Conservation (phyloP, 2,329 filamentous ascomycete species). For the Phaeosphaeria sp. region DNA sequence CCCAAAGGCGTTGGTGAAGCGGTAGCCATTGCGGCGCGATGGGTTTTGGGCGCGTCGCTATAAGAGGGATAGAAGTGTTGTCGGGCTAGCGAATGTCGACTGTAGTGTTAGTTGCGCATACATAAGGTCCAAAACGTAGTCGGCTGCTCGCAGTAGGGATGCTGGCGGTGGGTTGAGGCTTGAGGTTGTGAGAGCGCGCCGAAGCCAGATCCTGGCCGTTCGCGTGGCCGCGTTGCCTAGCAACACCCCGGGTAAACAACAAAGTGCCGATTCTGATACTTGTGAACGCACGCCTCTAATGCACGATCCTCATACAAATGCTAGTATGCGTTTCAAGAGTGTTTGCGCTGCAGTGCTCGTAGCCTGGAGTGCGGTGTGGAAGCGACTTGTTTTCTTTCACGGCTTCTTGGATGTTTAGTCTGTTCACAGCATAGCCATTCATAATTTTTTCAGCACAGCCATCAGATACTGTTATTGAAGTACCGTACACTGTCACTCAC, state of each 20-base stretch:
- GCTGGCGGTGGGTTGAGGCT: constrained; percentile 31
- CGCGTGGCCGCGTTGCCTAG: constrained; percentile 35
- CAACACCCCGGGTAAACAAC: constrained; percentile 20
- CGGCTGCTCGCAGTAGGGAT: constrained; percentile 46
- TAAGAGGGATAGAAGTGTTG: constrained; percentile 23
- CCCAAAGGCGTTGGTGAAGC: constrained; percentile 50
- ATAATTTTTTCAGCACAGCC: no score
- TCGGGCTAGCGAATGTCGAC: constrained; percentile 48
- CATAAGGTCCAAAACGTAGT: constrained; percentile 43
- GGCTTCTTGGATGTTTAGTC: no score
- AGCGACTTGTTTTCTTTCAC: neutral
- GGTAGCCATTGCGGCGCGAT: constrained; percentile 43
- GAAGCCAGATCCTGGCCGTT: constrained; percentile 23
- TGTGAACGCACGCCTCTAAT: neutral
- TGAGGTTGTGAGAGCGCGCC: constrained; percentile 30
- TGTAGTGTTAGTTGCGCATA: constrained; percentile 48
- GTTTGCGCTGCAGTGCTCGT: neutral
- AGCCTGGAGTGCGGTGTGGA: neutral
- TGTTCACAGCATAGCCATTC: no score
- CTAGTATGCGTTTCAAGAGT: neutral
- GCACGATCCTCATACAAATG: neutral
- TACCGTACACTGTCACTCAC: no score
- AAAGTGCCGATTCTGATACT: neutral
- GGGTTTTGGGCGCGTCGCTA: constrained; percentile 23
- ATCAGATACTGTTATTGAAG: no score